phyloP scores from a whole-genome alignment of 2,329 filamentous ascomycete genomes.

The Huntiella decipiens region DNA sequence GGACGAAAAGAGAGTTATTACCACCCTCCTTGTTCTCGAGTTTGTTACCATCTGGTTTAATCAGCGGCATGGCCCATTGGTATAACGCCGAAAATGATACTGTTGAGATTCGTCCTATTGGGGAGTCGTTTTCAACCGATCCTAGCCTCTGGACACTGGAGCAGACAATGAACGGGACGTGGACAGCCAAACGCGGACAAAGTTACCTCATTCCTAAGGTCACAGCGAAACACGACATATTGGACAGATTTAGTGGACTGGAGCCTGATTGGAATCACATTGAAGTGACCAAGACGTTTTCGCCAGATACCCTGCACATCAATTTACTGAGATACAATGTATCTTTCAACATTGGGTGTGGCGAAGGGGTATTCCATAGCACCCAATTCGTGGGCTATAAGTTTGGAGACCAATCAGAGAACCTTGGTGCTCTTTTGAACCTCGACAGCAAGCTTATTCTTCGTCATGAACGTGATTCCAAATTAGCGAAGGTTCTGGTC shows the following conservation, averaged over 20 bases:
- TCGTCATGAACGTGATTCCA: slow-evolving; percentile 7
- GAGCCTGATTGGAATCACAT: slow-evolving; percentile 2
- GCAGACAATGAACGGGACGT: not conserved
- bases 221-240: not conserved
- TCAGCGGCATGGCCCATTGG: slow-evolving; percentile 28
- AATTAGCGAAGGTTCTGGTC: slow-evolving; percentile 21
- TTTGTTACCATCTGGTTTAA: slow-evolving; percentile 20
- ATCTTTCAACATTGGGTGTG: slow-evolving; percentile 22
- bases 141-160: slow-evolving; percentile 15
- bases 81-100: slow-evolving; percentile 16
- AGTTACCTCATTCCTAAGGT: not conserved
- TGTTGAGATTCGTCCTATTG: slow-evolving; percentile 19
- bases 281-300: not conserved
- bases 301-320: slow-evolving; percentile 18
- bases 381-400: slow-evolving; percentile 25
- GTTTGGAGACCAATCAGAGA: not conserved
- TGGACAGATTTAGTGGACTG: not conserved
- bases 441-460: slow-evolving; percentile 26
- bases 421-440: not conserved
- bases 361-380: slow-evolving; percentile 20
- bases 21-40: slow-evolving; percentile 16
- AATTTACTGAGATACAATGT: slow-evolving; percentile 29
- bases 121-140: slow-evolving; percentile 15
- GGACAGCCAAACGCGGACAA: not conserved
- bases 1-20: slow-evolving; percentile 17